These are phyloP conservation scores for Diplodia mutila DNA, from an alignment of 2,329 filamentous ascomycete species.

Conservation along the genomic window DNA sequence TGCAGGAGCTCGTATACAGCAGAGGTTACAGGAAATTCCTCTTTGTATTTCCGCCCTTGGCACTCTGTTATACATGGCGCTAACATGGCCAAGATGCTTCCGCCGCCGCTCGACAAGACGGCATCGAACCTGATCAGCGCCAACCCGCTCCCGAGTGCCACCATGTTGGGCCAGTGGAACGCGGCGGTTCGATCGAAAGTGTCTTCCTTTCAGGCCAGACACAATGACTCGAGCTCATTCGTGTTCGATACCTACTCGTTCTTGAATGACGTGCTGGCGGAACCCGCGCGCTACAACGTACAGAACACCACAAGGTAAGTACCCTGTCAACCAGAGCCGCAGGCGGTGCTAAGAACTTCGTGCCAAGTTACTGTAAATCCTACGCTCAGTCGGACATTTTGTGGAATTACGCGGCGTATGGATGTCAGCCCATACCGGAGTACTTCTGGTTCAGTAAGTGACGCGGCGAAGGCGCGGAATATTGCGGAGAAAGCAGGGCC, in stretches of 20 bases:
- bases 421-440: conserved; percentile 18
- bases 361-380: conserved; percentile 43
- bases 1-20: conserved; percentile 44
- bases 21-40: conserved; percentile 53
- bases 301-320: conserved; percentile 47
- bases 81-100: conserved; percentile 42
- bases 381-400: conserved; percentile 54
- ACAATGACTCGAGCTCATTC: conserved; percentile 44
- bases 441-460: conserved; percentile 25
- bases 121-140: conserved; percentile 41
- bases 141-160: conserved; percentile 50
- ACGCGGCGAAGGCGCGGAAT: neutral
- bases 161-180: conserved; percentile 54
- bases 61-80: neutral
- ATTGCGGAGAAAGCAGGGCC: neutral
- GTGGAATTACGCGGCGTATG: conserved; percentile 20
- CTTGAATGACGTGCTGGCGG: conserved; percentile 49
- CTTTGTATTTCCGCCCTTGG: conserved; percentile 36
- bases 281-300: conserved; percentile 48
- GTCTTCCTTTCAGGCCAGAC: conserved; percentile 37
- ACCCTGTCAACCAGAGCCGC: neutral
- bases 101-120: conserved; percentile 56
- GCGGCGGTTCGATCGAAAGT: conserved; percentile 42
- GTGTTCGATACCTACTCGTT: conserved; percentile 52
- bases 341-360: neutral